phyloP scores from a whole-genome alignment of 768 basidiomycete species.

The Mycena albidolilacea region DNA sequence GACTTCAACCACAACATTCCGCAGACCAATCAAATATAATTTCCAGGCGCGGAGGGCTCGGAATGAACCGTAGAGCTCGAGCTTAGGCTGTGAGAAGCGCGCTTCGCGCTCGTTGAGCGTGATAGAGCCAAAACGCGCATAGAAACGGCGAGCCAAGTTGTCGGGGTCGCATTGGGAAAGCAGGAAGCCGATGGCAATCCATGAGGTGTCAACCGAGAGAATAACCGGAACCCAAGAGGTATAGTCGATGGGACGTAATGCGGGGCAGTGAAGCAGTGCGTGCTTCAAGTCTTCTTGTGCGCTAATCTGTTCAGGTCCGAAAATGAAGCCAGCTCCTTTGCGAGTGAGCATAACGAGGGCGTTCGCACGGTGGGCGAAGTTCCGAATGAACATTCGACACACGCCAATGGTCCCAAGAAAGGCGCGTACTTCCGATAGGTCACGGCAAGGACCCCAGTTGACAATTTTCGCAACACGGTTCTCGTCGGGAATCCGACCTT shows the following conservation, averaged over 20 bases:
- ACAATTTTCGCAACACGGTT: slow-evolving; percentile 24
- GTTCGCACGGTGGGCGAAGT: slow-evolving; percentile 44
- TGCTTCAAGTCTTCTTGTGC: slow-evolving; percentile 46
- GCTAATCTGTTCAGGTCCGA: slow-evolving; percentile 42
- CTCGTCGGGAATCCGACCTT: slow-evolving; percentile 48
- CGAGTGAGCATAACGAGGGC: slow-evolving; percentile 45
- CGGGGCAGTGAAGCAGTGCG: slow-evolving; percentile 43
- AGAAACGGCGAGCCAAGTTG: slow-evolving; percentile 32
- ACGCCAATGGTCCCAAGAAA: slow-evolving; percentile 51
- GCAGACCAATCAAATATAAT: slow-evolving; percentile 48
- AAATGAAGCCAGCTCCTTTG: slow-evolving; percentile 48
- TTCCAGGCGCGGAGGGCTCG: slow-evolving; percentile 41
- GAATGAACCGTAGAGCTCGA: slow-evolving; percentile 53
- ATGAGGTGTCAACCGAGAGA: slow-evolving; percentile 50
- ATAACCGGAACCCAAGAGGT: slow-evolving; percentile 42
- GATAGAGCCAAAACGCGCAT: slow-evolving; percentile 49
- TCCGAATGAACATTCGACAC: slow-evolving; percentile 47
- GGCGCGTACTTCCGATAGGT: slow-evolving; percentile 36
- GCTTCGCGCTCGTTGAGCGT: slow-evolving; percentile 45
- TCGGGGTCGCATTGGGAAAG: slow-evolving; percentile 44
- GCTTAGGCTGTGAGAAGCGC: slow-evolving; percentile 49
- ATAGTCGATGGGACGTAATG: slow-evolving; percentile 53
- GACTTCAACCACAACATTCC: slow-evolving; percentile 52
- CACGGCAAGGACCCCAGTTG: slow-evolving; percentile 37
- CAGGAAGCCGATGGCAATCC: slow-evolving; percentile 42